Evolutionary conservation across 2,329 filamentous ascomycete genomes (phyloP).

Genomic region (Fusarium protoensiforme): DNA sequence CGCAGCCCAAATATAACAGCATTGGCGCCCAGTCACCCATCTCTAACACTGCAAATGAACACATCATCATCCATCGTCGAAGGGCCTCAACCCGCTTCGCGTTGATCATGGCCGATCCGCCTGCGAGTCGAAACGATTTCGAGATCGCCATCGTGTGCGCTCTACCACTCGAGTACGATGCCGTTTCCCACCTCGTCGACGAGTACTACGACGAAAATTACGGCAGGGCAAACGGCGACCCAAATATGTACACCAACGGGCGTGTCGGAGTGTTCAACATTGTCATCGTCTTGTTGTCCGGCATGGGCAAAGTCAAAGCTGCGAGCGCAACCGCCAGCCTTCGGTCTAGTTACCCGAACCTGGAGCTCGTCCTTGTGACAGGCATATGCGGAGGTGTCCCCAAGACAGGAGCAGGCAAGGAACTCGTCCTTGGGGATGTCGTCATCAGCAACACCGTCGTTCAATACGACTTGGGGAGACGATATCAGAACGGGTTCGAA

Average conservation of each 20-base stretch:
- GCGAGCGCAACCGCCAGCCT: conserved; percentile 42
- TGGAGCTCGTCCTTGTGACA: conserved; percentile 50
- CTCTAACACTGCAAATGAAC: not conserved
- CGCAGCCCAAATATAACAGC: not conserved
- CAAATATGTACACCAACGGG: conserved; percentile 39
- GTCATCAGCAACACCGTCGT: conserved; percentile 45
- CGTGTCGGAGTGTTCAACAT: not conserved
- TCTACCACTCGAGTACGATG: conserved; percentile 39
- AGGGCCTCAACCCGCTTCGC: not conserved
- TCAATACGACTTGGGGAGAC: conserved; percentile 43
- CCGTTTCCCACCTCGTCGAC: conserved; percentile 39
- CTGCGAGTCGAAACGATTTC: conserved; percentile 24
- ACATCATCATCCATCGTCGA: not conserved
- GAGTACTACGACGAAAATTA: conserved; percentile 43
- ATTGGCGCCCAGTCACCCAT: not conserved
- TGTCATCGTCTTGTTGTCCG: conserved; percentile 38
- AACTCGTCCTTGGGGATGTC: conserved; percentile 48
- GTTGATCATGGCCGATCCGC: not conserved
- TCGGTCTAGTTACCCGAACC: conserved; percentile 45
- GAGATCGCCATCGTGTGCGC: conserved; percentile 45
- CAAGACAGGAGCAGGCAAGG: not conserved
- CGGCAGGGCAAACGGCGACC: conserved; percentile 39
- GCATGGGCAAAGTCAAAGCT: conserved; percentile 45
- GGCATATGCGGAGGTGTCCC: conserved; percentile 56
- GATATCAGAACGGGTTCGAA: conserved; percentile 30